Evolutionary conservation across 2,329 filamentous ascomycete genomes (phyloP), one percentile per base, ranked within the genome.

Genomic region (Cyclaneusma minus): DNA sequence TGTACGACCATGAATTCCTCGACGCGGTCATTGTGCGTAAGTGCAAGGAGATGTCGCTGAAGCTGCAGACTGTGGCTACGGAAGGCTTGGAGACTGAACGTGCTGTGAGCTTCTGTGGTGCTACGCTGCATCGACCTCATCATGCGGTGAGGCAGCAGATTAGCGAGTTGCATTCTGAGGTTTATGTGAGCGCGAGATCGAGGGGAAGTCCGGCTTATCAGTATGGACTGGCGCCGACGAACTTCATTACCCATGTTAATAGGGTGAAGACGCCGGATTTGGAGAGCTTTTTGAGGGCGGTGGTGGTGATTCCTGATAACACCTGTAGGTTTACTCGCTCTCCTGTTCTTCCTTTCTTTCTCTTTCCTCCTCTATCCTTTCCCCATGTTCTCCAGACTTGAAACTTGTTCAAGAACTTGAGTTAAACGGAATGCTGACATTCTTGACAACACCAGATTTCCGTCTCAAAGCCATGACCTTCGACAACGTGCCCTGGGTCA

Each of bases 401-500:
- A n/a, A n/a, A n/a, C n/a, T n/a, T n/a, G n/a, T n/a, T n/a, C 9
- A 10, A 16, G 13, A 5, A 32, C 18, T 16, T n/a, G n/a, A n/a
- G n/a, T n/a, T n/a, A n/a, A n/a, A n/a, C n/a, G n/a, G n/a, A 25
- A 21, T 29, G 20, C 34, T 39, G 23, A 35, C 29, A 13, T 21
- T 21, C 25, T 31, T 17, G 24, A 37, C 12, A 16, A 9, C 9
- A 25, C 16, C 30, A 77, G 72, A 98, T 55, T 98, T 98, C 71
- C 75, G 89, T 11, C 64, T 98, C 28, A 85, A 87, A 50, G 83
- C 89, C n/a, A 83, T 95, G 50, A 95, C 89, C 0, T 98, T 98
- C 45, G 89, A 98, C 51, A 92, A 91, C 44, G 84, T 98, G 7
- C 87, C 87, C 3, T 98, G 89, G 84, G 84, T 98, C n/a, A 82